A percentile compares a stretch with the other conserved stretches of the same genome.
Evolutionary conservation across 305 asterid genomes (phyloP).

Genomic region (Plantago coronopus): DNA sequence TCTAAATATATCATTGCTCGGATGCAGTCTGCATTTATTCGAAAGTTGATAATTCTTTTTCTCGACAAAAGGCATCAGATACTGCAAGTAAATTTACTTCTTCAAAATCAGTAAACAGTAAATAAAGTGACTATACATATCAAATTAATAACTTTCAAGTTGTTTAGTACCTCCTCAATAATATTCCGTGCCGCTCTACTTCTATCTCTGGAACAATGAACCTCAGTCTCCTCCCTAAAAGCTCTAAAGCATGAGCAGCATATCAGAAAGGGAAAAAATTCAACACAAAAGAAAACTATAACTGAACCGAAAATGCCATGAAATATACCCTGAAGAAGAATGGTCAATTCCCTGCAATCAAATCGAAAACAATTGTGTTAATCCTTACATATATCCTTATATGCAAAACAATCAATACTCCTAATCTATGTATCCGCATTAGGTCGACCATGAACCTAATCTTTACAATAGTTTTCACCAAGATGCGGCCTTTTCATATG

Average conservation of each 20-base stretch:
- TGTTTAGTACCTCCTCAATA: constrained; percentile 56
- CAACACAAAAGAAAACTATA: background rate
- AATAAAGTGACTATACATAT: background rate
- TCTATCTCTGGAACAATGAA: constrained; percentile 95
- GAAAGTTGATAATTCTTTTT: constrained; percentile 63
- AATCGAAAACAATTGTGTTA: constrained; percentile 18
- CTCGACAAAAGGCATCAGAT: constrained; percentile 73
- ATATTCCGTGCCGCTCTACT: constrained; percentile 83
- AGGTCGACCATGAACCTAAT: background rate
- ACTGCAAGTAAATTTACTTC: constrained; percentile 42
- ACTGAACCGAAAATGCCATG: constrained; percentile 7
- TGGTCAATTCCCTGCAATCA: constrained; percentile 38
- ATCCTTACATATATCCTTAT: background rate
- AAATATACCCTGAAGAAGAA: constrained; percentile 38
- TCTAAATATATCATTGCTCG: constrained; percentile 68
- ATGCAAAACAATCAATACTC: background rate
- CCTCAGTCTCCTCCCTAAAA: constrained; percentile 48
- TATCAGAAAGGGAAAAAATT: constrained; percentile 2
- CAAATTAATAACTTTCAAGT: background rate
- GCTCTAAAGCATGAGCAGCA: constrained; percentile 31
- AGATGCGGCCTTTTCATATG: background rate
- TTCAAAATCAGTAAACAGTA: constrained; percentile 22
- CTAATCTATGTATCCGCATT: background rate
- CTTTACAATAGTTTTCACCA: too few species aligned
- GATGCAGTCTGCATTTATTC: constrained; percentile 65